These are phyloP conservation scores for Myxozyma udenii DNA, from an alignment of 805 yeast genomes.

Conservation along the genomic window DNA sequence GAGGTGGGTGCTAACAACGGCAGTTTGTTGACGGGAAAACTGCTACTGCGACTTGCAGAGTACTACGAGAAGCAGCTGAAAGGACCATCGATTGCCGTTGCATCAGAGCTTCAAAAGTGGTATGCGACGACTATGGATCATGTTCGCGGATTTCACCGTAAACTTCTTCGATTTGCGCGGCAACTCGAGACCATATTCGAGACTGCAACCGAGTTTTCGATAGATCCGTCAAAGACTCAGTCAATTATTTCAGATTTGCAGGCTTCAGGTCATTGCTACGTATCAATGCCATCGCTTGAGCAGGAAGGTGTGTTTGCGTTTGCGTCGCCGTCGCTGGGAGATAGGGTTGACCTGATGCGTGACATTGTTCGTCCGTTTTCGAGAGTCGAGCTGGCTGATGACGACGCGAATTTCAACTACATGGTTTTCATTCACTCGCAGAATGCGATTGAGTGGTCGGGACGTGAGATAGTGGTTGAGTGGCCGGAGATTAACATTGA, in stretches of 20 bases:
- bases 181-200: slow-evolving; percentile 63
- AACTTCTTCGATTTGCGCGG: slow-evolving; percentile 67
- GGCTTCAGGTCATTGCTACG: slow-evolving; percentile 68
- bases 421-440: slow-evolving; percentile 55
- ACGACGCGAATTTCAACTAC: slow-evolving; percentile 16
- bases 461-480: slow-evolving; percentile 58
- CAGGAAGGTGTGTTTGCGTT: slow-evolving; percentile 74
- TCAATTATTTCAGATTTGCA: slow-evolving; percentile 57
- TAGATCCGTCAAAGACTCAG: slow-evolving; percentile 40
- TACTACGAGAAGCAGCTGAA: slow-evolving; percentile 70
- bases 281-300: slow-evolving; percentile 69
- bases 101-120: slow-evolving; percentile 52
- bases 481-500: slow-evolving; percentile 43
- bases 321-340: slow-evolving; percentile 55
- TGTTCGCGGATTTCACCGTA: slow-evolving; percentile 60
- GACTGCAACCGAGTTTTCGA: slow-evolving; percentile 53
- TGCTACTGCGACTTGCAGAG: slow-evolving; percentile 63
- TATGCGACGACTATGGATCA: slow-evolving; percentile 41
- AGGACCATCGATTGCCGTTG: slow-evolving; percentile 50
- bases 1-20: background rate
- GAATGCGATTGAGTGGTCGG: slow-evolving; percentile 90
- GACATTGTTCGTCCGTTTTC: slow-evolving; percentile 19
- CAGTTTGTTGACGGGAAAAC: slow-evolving; percentile 55
- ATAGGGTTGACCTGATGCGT: slow-evolving; percentile 19
- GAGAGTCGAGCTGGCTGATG: slow-evolving; percentile 9